Evolutionary conservation across 495 filamentous ascomycete genomes (phyloP), one percentile per base, ranked within the genome.

Genomic region (Xylaria castorea): DNA sequence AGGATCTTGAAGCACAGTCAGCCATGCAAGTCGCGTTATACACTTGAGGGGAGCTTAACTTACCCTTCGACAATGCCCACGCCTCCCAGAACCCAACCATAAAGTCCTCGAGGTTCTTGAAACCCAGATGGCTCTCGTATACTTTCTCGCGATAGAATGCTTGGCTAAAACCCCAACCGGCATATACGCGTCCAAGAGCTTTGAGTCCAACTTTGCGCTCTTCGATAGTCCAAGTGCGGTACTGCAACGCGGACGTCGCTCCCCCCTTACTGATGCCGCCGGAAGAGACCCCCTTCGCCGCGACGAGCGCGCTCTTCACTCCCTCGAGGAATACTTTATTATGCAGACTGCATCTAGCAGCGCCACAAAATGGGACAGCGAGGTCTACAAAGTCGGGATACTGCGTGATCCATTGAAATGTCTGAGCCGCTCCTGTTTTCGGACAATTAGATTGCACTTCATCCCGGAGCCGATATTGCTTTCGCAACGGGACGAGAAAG

Each of bases 281-380:
- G 2, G 89, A 90, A 5, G 78, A 74, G 4, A 84, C 83, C 9
- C 86, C 82, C 71, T 91, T 91, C 1, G 86, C 90, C 14, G 88
- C 88, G n/a, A 91, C 80, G 55, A 94, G 78, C 3, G 91, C 87
- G 69, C 81, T 83, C 77, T 93, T 94, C 2, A 92, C 89, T 1
- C 92, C 91, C 73, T 93, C 92, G 5, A 94, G 78, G 73, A 93
- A 92, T 5, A 92, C 91, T 72, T 92, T 83, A 70, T 93, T 94
- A 63, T 93, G 92, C 68, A 92, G 72, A 11, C 89, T 88, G 1
- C 90, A 92, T 78, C 86, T 90, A 1, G 91, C 91, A 18, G 88
- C 85, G 18, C 90, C 89, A 76, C 92, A 93, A 69, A 93, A 92
- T 1, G 92, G 92, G 1, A 91, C 84, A 0, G 84, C 83, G 20